Base-by-base conservation (phyloP, 768 basidiomycete species). In the Flagelloscypha sp. region DNA sequence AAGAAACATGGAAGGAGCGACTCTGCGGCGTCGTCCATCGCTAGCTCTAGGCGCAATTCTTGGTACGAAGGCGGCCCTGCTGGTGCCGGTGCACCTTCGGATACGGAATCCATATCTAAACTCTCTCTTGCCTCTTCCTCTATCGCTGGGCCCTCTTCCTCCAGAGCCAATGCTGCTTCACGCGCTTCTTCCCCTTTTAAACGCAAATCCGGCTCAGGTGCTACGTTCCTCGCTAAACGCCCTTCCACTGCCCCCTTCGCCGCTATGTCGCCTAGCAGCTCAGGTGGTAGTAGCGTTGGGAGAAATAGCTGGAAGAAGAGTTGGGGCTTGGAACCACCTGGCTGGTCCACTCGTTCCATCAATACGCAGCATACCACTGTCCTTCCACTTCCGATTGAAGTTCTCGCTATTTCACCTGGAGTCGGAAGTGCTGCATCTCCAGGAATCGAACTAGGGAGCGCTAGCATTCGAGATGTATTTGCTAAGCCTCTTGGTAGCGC, bases 291-390 rank as follows among this genome's bases (percentile, higher is more conserved):
- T 24, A 63, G 66, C 3, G 50, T 76, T 33, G 74, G 81, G 21
- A 73, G 78, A 20, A 78, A 81, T 15, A 82, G 82, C 52, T 90
- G 87, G 87, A 88, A 85, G 66, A 87, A 86, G 55, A 74, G 80
- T 6, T 90, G 87, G 87, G 87, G 87, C 1, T 59, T 79, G 19
- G 84, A 89, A 48, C 87, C 86, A 5, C 84, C 86, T 15, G 86
- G 85, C 12, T 88, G 85, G 84, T 79, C 84, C 45, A 69, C 64
- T 23, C 72, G 81, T 3, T 55, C 54, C 33, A 68, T 62, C n/a
- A 57, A 58, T 21, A 68, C 73, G 5, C 62, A 75, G 9, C 79
- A 79, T 48, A n/a, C n/a, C n/a, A n/a, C n/a, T n/a, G n/a, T n/a
- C n/a, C n/a, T n/a, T n/a, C n/a, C n/a, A n/a, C 56, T 79, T 4